phyloP scores from a whole-genome alignment of 2,329 filamentous ascomycete genomes.

The Rhynchosporium graminicola region DNA sequence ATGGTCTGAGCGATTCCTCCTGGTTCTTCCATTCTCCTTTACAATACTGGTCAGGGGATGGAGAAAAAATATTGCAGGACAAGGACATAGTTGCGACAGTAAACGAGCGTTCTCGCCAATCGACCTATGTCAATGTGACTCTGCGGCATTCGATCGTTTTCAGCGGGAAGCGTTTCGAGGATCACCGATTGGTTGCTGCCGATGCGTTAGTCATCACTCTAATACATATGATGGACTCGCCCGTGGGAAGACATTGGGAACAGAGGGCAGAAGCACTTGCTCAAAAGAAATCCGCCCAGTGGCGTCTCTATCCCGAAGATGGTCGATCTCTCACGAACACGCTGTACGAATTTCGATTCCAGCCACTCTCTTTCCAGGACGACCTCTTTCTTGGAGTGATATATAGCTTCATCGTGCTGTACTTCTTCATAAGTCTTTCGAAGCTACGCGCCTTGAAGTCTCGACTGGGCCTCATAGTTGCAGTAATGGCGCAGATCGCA shows the following conservation, averaged over 20 bases:
- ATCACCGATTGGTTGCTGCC: slow-evolving; percentile 66
- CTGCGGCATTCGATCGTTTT: slow-evolving; percentile 78
- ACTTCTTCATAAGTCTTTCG: slow-evolving; percentile 67
- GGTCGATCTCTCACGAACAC: slow-evolving; percentile 56
- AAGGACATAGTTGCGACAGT: slow-evolving; percentile 67
- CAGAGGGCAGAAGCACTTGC: slow-evolving; percentile 56
- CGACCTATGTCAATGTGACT: slow-evolving; percentile 71
- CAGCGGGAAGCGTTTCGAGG: slow-evolving; percentile 75
- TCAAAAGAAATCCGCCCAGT: slow-evolving; percentile 50
- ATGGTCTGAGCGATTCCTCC: slow-evolving; percentile 60
- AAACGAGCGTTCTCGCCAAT: slow-evolving; percentile 61
- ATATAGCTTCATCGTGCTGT: slow-evolving; percentile 63
- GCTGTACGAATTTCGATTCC: slow-evolving; percentile 78
- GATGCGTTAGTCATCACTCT: slow-evolving; percentile 79
- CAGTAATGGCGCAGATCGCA: slow-evolving; percentile 68
- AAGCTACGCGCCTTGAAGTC: slow-evolving; percentile 76
- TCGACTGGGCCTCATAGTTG: slow-evolving; percentile 68
- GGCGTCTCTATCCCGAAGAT: slow-evolving; percentile 65
- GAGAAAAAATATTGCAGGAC: slow-evolving; percentile 59
- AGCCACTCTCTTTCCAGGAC: slow-evolving; percentile 69
- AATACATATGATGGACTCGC: slow-evolving; percentile 66
- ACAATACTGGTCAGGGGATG: slow-evolving; percentile 76
- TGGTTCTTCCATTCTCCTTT: slow-evolving; percentile 85
- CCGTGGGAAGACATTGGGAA: slow-evolving; percentile 66
- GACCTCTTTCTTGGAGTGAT: slow-evolving; percentile 63